phyloP scores from a whole-genome alignment of 306 rosid genomes.

The Phaseolus lunatus region DNA sequence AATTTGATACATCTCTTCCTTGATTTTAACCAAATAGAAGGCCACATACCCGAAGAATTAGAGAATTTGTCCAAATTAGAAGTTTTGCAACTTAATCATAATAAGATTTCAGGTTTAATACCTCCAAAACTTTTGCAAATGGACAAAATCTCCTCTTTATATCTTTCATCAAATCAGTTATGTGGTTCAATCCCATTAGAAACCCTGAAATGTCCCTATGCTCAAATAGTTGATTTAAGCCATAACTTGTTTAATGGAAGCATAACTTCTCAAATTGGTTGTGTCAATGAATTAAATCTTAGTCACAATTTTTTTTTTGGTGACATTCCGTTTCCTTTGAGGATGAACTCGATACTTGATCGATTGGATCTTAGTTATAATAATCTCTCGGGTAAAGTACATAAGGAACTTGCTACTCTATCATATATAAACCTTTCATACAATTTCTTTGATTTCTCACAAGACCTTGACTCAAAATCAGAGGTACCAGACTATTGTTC shows the following conservation, averaged over 20 bases:
- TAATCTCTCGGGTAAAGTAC: not conserved
- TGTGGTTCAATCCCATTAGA: no score
- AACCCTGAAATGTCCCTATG: no score
- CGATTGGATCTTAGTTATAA: not conserved
- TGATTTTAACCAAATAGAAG: not conserved
- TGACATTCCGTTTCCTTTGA: not conserved
- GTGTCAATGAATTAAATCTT: not conserved
- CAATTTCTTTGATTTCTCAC: not conserved
- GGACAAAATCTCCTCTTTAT: no score
- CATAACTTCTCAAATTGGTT: no score
- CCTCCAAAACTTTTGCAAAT: no score
- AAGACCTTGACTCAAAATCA: not conserved
- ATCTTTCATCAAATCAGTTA: no score
- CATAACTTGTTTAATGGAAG: no score
- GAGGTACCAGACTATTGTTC: not conserved
- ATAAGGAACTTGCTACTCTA: not conserved
- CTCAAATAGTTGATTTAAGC: no score
- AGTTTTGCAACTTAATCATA: no score
- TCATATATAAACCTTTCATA: not conserved
- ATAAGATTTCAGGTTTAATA: no score
- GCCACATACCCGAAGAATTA: no score
- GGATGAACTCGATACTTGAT: not conserved
- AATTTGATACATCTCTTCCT: not conserved
- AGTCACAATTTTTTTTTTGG: not conserved
- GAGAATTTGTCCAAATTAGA: no score